Evolutionary conservation across 2,329 filamentous ascomycete genomes (phyloP).

Genomic region (Stemphylium vesicarium): DNA sequence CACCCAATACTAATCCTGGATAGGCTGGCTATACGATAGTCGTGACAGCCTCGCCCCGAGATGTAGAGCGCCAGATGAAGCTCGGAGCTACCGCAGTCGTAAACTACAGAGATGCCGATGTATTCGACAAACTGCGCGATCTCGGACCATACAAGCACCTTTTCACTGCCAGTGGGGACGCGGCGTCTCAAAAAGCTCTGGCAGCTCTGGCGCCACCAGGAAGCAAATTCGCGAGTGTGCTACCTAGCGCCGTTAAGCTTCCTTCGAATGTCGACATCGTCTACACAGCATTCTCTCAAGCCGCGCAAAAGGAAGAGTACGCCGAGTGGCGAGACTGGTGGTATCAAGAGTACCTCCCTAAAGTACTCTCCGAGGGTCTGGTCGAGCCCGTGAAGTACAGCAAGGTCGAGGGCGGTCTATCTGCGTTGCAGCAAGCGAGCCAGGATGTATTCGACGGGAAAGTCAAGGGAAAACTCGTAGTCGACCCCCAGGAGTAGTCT

Average conservation of each 20-base stretch:
- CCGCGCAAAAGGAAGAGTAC: conserved; percentile 31
- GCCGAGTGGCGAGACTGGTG: conserved; percentile 31
- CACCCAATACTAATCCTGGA: conserved; percentile 17
- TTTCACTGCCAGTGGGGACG: conserved; percentile 36
- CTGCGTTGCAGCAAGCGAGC: conserved; percentile 30
- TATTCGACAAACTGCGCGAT: conserved; percentile 25
- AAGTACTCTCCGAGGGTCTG: conserved; percentile 26
- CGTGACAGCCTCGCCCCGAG: conserved; percentile 33
- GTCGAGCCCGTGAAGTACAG: conserved; percentile 33
- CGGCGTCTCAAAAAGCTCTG: conserved; percentile 32
- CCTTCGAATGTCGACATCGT: conserved; percentile 31
- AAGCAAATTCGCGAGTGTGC: conserved; percentile 30
- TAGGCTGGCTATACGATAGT: conserved; percentile 37
- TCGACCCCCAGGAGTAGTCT: conserved; percentile 33
- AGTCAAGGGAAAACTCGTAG: conserved; percentile 29
- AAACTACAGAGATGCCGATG: conserved; percentile 36
- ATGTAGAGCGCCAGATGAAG: conserved; percentile 29
- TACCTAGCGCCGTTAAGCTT: conserved; percentile 28
- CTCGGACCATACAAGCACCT: conserved; percentile 35
- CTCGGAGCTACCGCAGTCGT: conserved; percentile 32
- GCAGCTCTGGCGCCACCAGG: conserved; percentile 27
- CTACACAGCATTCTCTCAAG: conserved; percentile 36
- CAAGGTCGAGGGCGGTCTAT: conserved; percentile 30
- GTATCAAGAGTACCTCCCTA: conserved; percentile 35
- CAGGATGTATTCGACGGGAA: conserved; percentile 32